Evolutionary conservation across 352 stramenopile genomes (phyloP), one percentile per base, ranked within the genome.

Genomic region (Achlya hypogyna): DNA sequence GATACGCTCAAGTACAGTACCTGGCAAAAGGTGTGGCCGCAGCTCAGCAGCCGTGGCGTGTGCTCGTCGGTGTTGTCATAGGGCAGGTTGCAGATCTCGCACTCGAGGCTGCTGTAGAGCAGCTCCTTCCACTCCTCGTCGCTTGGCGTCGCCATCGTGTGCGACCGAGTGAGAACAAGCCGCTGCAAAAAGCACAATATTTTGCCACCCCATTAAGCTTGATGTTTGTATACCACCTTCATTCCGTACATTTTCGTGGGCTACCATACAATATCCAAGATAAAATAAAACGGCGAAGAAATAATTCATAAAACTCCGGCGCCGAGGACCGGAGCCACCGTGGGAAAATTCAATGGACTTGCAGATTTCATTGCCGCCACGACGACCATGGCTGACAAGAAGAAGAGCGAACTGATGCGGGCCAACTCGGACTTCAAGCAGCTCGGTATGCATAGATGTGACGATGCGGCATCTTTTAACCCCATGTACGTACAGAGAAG

Each of bases 1-100:
- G 22, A 38, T 10, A 10, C 12, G 14, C 40, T 20, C 9, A 45
- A 29, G 10, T 6, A 23, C 28, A 12, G 45, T 72, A 87, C 82
- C 78, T 93, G 81, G 69, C 84, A 93, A 65, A 91, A 91, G 10
- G 84, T 93, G 65, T 93, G 84, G 29, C 84, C 84, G 70, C 84
- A 93, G 18, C 66, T 71, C 32, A 93, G 76, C 62, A 93, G 72
- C 4, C 84, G 79, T 28, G 84, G 84, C 40, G 88, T 75, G 64
- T 91, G 84, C 49, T 76, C 75, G 60, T 83, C 75, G 45, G 79
- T 73, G 53, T 91, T 81, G 51, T 83, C 81, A 69, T 93, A 93
- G 8, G 81, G 82, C 69, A 91, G 81, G 73, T 93, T 91, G 72
- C 84, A 93, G 27, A 93, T 74, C 72, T 93, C 84, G 69, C 84